phyloP scores from a whole-genome alignment of 768 basidiomycete species.

The Lactarius tabidus region DNA sequence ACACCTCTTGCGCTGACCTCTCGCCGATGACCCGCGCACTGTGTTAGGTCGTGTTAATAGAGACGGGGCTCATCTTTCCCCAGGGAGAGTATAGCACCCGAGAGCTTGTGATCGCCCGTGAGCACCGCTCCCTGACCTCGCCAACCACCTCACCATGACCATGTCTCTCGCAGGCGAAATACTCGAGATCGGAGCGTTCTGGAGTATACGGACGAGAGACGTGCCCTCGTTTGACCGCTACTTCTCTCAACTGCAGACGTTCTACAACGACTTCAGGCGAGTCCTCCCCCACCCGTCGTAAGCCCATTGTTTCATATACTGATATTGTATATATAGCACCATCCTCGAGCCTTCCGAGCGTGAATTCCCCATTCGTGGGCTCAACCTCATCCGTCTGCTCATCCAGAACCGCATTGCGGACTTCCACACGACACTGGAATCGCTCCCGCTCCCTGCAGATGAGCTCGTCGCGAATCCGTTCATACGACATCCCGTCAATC shows the following conservation, averaged over 20 bases:
- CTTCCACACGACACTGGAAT: slow-evolving; percentile 95
- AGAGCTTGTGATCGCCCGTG: slow-evolving; percentile 47
- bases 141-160: background rate
- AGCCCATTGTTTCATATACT: background rate
- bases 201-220: slow-evolving; percentile 85
- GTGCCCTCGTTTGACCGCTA: slow-evolving; percentile 94
- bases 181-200: slow-evolving; percentile 92
- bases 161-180: slow-evolving; percentile 66
- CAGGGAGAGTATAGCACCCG: slow-evolving; percentile 55
- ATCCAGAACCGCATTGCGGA: slow-evolving; percentile 96
- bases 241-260: slow-evolving; percentile 85
- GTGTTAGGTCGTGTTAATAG: slow-evolving; percentile 66
- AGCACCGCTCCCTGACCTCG: background rate
- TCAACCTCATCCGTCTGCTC: slow-evolving; percentile 91
- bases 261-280: slow-evolving; percentile 83
- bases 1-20: background rate
- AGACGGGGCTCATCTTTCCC: slow-evolving; percentile 75
- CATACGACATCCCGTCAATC: slow-evolving; percentile 82
- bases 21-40: background rate
- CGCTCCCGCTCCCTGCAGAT: slow-evolving; percentile 68
- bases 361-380: slow-evolving; percentile 84
- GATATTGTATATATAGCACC: slow-evolving; percentile 40
- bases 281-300: slow-evolving; percentile 4
- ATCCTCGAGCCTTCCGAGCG: slow-evolving; percentile 78
- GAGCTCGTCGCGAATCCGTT: slow-evolving; percentile 64